Base-by-base conservation (phyloP, 345 rosid genomes). In the Gossypium australe region DNA sequence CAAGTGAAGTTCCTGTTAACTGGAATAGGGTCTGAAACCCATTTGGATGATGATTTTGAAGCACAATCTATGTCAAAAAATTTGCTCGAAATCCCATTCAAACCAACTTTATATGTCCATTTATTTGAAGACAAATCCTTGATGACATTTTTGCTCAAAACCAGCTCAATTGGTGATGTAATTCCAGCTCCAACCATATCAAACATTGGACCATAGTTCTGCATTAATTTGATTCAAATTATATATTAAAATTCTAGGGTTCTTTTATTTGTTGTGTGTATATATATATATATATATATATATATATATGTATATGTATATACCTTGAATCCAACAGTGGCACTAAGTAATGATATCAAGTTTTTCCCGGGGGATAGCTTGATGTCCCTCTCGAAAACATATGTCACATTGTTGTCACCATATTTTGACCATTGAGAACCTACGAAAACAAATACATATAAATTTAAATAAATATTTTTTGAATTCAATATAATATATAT, bases 21-120 rank as follows among this genome's bases (percentile, higher is more conserved):
- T 17, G 85, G 85, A 24, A 79, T 78, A 9, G 45, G 11, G 2
- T 13, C 38, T 2, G 51, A 8, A 1, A 63, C 2, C 85, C 84
- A 88, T 13, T 51, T 17, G 11, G 25, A 8, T 3, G 58, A 17
- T 53, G 22, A 16, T 53, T 10, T 38, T 29, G 14, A 67, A 41
- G 24, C 10, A 61, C 1, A 52, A 20, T 58, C 2, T 2, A 48
- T 64, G 43, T 70, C 34, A 25, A 60, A 34, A 11, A 76, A 58
- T 11, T 57, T 64, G 59, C n/a, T 17, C 1, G 67, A 79, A 27
- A 67, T 64, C 18, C 89, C 91, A 7, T 67, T 73, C 25, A 88
- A 24, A 0, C 89, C 89, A 13, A 74, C 72, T 60, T 83, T 88
- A 44, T 84, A 83, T 6, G 76, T 58, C 89, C 91, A 88, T 14